Base-by-base conservation (phyloP, 1,139 yeast species). In the Saccharomyces hybrid region DNA sequence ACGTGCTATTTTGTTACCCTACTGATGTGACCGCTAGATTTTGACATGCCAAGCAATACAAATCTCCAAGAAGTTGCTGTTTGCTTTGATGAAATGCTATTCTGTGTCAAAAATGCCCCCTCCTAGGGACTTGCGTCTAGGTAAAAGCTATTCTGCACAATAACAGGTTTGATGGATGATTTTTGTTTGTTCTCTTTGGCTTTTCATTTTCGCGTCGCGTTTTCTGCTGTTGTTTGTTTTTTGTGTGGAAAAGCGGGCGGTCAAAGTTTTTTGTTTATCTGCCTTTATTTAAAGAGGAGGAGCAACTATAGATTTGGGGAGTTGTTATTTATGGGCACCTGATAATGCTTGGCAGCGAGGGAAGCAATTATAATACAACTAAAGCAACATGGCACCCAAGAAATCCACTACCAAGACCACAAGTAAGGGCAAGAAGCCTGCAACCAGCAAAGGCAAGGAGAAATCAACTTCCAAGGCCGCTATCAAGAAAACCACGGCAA, bases 341-440 rank as follows among this genome's bases (percentile, higher is more conserved):
- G 47, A 48, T 42, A 48, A 20, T 50, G 16, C 7, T 7, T 32
- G 4, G 38, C n/a, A 11, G 25, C 48, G 13, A 42, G 47, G 20
- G 16, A 32, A 23, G 44, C 16, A 48, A 23, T 26, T 14, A 31
- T 26, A 44, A 47, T 30, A 11, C 28, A 20, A 3, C 11, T 4
- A 23, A 25, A 23, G n/a, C 6, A 51, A 26, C 28, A 55, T 51
- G 56, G 55, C 59, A 26, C 53, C 56, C 42, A 55, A 58, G 49
- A 57, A 57, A 50, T 47, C 23, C 20, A 46, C 20, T 27, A 26
- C 26, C 26, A 38, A 38, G 44, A 38, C 44, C 7, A 16, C 20
- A 20, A 38, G 11, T 20, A 38, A 38, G 44, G 44, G 44, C 25
- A 38, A 38, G 7, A 38, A 38, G 26, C 44, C 44, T 26, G 25